Evolutionary conservation across 208 protist genomes (phyloP).

Genomic region (Wallacemonas sp.): DNA sequence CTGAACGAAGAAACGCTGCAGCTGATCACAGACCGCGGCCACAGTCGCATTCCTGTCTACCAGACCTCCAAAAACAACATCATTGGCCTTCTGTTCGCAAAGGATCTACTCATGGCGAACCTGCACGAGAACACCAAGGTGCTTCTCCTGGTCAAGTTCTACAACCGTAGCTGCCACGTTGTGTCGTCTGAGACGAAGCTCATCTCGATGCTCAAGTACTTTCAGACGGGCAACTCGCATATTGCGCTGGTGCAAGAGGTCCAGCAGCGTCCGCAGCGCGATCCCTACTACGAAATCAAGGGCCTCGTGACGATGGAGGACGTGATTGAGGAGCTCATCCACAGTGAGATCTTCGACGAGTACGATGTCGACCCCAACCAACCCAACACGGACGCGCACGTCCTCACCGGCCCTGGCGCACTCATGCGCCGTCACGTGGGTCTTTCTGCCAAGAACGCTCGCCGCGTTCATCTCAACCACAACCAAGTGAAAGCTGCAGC

Average conservation of each 20-base stretch:
- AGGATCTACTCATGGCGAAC: slow-evolving; percentile 95
- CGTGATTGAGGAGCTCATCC: slow-evolving; percentile 97
- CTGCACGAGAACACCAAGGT: slow-evolving; percentile 94
- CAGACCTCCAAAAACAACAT: slow-evolving; percentile 91
- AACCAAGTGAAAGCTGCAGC: slow-evolving; percentile 85
- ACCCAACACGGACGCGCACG: slow-evolving; percentile 9
- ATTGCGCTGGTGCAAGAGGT: slow-evolving; percentile 94
- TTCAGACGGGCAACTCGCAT: slow-evolving; percentile 94
- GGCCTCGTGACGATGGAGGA: slow-evolving; percentile 97
- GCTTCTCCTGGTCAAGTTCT: slow-evolving; percentile 93
- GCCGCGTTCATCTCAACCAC: slow-evolving; percentile 70
- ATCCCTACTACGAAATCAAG: slow-evolving; percentile 95
- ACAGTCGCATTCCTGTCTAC: slow-evolving; percentile 95
- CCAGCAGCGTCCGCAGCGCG: slow-evolving; percentile 81
- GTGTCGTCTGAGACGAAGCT: slow-evolving; percentile 91
- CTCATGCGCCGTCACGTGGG: slow-evolving; percentile 66
- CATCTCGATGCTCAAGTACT: slow-evolving; percentile 95
- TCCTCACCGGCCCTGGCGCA: slow-evolving; percentile 1
- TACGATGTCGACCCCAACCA: slow-evolving; percentile 84
- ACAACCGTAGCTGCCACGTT: slow-evolving; percentile 88
- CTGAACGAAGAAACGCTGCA: slow-evolving; percentile 93
- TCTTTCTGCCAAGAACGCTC: slow-evolving; percentile 74
- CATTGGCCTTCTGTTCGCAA: slow-evolving; percentile 91
- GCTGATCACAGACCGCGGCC: slow-evolving; percentile 91
- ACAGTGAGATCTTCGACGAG: slow-evolving; percentile 97